Base-by-base conservation (phyloP, 139 green algal genomes). In the Chlorella sp. region DNA sequence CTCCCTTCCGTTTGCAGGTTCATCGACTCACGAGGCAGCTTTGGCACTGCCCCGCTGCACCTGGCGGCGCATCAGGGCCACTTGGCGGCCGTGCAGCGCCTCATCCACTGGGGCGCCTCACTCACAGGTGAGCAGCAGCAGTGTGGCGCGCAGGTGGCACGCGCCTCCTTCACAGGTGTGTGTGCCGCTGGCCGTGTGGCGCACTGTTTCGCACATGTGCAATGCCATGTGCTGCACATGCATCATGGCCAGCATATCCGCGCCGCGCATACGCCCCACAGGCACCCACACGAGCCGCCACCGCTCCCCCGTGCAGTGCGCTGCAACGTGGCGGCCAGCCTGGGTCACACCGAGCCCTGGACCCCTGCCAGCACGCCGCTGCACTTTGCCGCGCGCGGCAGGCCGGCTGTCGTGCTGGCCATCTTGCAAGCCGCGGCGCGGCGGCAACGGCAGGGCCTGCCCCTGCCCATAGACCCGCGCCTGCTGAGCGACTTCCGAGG, bases 311-410 rank as follows among this genome's bases (percentile, higher is more conserved):
- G 1, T 36, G 30, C 77, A 83, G 77, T 83, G 38, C 77, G 77
- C 28, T 83, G 77, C 77, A 83, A 83, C 58, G 34, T 69, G 9
- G 60, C 40, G 19, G 73, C n/a, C 40, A 32, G 56, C 41, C 48
- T 73, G 51, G 51, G 56, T 17, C 22, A 0, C 19, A 64, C 44
- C 20, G 82, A 46, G 5, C 73, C 51, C 34, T 87, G 83, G 83
- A 68, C 67, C 7, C 83, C 83, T 14, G 17, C 43, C 73, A 82
- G 77, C 69, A 88, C 77, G 7, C 84, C 84, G 2, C 84, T 88
- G 34, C 84, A 88, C 77, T 76, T 85, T 14, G 84, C 84, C 30
- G 84, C 84, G 6, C 30, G 62, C 3, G 74, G 82, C 22, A 38
- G 40, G 43, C 44, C 40, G 32, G 58, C 36, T 6, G 80, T 87